phyloP scores from a whole-genome alignment of 2,329 filamentous ascomycete genomes.

The Plectosphaerella cucumerina region DNA sequence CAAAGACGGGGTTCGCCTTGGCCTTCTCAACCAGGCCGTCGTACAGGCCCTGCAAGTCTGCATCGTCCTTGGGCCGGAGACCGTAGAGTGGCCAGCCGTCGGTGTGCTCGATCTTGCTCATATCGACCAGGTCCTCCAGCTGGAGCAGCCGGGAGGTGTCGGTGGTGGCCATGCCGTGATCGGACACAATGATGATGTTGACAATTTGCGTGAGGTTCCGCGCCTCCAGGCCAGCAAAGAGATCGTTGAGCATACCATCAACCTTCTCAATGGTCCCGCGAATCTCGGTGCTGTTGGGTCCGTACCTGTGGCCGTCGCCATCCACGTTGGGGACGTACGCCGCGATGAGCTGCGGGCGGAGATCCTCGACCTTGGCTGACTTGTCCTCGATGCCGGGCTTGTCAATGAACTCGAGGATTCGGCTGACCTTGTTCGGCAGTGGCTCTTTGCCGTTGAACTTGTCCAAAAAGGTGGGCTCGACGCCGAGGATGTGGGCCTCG shows the following conservation, averaged over 20 bases:
- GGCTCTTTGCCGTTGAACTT: constrained; percentile 76
- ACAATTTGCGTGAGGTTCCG: constrained; percentile 87
- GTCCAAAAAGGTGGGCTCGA: constrained; percentile 77
- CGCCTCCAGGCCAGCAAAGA: constrained; percentile 72
- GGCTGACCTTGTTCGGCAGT: constrained; percentile 69
- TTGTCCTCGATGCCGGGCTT: constrained; percentile 66
- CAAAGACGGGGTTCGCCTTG: constrained; percentile 63
- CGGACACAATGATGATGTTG: constrained; percentile 93
- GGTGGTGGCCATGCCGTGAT: constrained; percentile 97
- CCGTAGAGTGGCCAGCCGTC: constrained; percentile 96
- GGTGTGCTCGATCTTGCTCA: constrained; percentile 70
- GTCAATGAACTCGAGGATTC: constrained; percentile 81
- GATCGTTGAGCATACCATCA: constrained; percentile 73
- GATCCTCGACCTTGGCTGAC: constrained; percentile 41
- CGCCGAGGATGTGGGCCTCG: constrained; percentile 75
- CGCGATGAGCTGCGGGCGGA: constrained; percentile 84
- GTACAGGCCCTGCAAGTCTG: constrained; percentile 66
- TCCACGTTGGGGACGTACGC: constrained; percentile 95
- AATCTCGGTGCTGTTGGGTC: constrained; percentile 94
- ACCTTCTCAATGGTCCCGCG: constrained; percentile 70
- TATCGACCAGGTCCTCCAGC: constrained; percentile 82
- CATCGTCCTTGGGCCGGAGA: constrained; percentile 69
- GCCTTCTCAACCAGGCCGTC: constrained; percentile 52
- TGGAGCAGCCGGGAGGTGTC: constrained; percentile 77
- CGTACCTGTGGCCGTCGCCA: constrained; percentile 77